These are phyloP conservation scores for Lachnellula subtilissima DNA, from an alignment of 2,329 filamentous ascomycete species.

Conservation along the genomic window DNA sequence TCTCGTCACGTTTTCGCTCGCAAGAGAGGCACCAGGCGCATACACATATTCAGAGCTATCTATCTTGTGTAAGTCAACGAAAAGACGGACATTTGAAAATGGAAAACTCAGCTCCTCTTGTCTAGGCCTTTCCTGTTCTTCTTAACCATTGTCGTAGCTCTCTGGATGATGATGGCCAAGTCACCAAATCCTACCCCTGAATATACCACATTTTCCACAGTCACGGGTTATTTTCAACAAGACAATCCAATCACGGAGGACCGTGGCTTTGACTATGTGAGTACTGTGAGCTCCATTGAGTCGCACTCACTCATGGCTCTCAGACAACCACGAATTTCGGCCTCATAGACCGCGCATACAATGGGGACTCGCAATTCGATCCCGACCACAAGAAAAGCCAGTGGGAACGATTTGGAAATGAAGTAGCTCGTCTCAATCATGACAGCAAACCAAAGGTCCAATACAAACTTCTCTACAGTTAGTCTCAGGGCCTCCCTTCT, in stretches of 20 bases:
- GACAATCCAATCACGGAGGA: conserved; percentile 55
- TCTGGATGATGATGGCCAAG: conserved; percentile 25
- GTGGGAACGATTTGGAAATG: conserved; percentile 60
- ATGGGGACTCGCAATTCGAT: conserved; percentile 45
- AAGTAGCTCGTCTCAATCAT: conserved; percentile 52
- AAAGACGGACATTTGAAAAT: background rate
- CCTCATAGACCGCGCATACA: conserved; percentile 57
- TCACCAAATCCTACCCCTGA: conserved; percentile 23
- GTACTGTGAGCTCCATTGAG: conserved; percentile 12
- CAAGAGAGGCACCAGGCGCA: background rate
- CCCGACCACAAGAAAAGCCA: conserved; percentile 43
- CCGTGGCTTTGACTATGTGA: conserved; percentile 59
- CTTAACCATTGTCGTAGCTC: conserved; percentile 17
- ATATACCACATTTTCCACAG: conserved; percentile 48
- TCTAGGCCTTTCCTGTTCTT: conserved; percentile 24
- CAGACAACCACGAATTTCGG: conserved; percentile 61
- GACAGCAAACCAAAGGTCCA: conserved; percentile 38
- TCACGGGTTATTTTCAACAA: conserved; percentile 60
- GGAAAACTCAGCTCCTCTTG: background rate
- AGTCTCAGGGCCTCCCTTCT: background rate
- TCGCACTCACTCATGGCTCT: background rate
- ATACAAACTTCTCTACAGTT: conserved; percentile 61
- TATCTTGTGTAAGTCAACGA: conserved; percentile 5
- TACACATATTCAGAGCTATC: conserved; percentile 2
- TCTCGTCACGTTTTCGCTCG: background rate